Percentiles rank a stretch among this genome's conserved stretches.
These are phyloP conservation scores for Xylaria longipes DNA, from an alignment of 495 filamentous ascomycete species.

Conservation along the genomic window DNA sequence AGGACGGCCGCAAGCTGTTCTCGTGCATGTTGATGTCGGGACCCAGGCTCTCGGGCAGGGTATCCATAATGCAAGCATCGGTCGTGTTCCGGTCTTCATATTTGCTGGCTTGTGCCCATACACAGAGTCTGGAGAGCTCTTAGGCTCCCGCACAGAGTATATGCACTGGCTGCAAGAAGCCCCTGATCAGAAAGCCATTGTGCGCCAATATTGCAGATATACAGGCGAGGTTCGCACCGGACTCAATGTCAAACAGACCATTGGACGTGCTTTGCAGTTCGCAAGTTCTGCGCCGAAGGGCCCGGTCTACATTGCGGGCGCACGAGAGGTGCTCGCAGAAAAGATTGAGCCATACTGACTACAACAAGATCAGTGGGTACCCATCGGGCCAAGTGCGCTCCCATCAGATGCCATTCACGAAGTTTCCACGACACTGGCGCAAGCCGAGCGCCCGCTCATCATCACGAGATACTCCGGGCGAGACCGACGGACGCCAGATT, in stretches of 20 bases:
- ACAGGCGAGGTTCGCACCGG: slow-evolving; percentile 76
- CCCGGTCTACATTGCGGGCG: slow-evolving; percentile 71
- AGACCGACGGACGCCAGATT: slow-evolving; percentile 60
- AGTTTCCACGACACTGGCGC: slow-evolving; percentile 64
- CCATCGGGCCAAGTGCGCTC: slow-evolving; percentile 67
- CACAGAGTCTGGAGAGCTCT: slow-evolving; percentile 75
- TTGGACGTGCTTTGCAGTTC: slow-evolving; percentile 76
- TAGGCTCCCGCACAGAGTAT: slow-evolving; percentile 77
- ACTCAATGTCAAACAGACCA: slow-evolving; percentile 79
- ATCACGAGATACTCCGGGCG: slow-evolving; percentile 75
- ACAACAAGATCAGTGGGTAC: slow-evolving; percentile 65
- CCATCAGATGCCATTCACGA: slow-evolving; percentile 62
- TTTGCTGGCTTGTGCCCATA: slow-evolving; percentile 79
- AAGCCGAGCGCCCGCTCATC: slow-evolving; percentile 69
- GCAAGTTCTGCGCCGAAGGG: slow-evolving; percentile 74
- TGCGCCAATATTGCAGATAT: slow-evolving; percentile 79
- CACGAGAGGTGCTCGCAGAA: slow-evolving; percentile 75
- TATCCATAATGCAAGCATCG: slow-evolving; percentile 79
- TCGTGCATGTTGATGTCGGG: slow-evolving; percentile 82
- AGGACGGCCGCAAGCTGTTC: slow-evolving; percentile 73
- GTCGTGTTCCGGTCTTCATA: slow-evolving; percentile 74
- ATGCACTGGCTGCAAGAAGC: slow-evolving; percentile 87
- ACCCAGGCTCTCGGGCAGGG: slow-evolving; percentile 82
- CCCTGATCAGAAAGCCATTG: slow-evolving; percentile 78
- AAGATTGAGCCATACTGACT: slow-evolving; percentile 73